Percentiles rank a stretch among this genome's conserved stretches.
Evolutionary conservation across 768 basidiomycete species (phyloP).

Genomic region (Neoboletus magnificus): DNA sequence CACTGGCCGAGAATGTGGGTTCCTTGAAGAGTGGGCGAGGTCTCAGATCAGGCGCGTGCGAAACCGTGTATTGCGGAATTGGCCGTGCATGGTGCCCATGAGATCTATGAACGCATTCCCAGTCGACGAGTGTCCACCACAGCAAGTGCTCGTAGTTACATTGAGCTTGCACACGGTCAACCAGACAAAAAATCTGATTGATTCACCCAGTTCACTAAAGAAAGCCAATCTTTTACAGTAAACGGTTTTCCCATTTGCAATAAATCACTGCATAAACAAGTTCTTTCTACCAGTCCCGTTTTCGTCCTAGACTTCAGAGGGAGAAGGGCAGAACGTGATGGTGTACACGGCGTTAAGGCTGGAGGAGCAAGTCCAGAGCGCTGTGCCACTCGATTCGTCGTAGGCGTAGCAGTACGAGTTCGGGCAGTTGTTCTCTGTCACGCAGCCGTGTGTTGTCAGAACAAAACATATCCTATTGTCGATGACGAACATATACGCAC

Average conservation of each 20-base stretch:
- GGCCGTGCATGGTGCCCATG: not conserved
- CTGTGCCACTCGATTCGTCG: conserved; percentile 45
- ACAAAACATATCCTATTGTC: not conserved
- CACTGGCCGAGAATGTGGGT: not conserved
- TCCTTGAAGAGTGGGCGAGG: not conserved
- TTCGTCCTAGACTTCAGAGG: not conserved
- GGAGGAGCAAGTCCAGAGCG: conserved; percentile 44
- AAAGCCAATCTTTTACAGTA: not conserved
- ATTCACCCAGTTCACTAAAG: too few species aligned
- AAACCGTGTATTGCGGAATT: not conserved
- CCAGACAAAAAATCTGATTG: not conserved
- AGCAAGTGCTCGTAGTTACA: not conserved
- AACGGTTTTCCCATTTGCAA: not conserved
- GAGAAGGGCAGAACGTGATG: conserved; percentile 43
- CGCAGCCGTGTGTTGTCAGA: not conserved
- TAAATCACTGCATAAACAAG: not conserved
- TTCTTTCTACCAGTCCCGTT: not conserved
- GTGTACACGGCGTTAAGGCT: conserved; percentile 39
- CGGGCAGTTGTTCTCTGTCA: conserved; percentile 40
- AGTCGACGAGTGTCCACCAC: not conserved
- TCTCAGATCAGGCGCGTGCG: not conserved
- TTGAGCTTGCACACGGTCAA: not conserved
- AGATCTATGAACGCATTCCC: not conserved
- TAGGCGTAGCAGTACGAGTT: conserved; percentile 51
- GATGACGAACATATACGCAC: conserved; percentile 22